Evolutionary conservation across 768 basidiomycete species (phyloP).

Genomic region (Coprinopsis strossmayeri): DNA sequence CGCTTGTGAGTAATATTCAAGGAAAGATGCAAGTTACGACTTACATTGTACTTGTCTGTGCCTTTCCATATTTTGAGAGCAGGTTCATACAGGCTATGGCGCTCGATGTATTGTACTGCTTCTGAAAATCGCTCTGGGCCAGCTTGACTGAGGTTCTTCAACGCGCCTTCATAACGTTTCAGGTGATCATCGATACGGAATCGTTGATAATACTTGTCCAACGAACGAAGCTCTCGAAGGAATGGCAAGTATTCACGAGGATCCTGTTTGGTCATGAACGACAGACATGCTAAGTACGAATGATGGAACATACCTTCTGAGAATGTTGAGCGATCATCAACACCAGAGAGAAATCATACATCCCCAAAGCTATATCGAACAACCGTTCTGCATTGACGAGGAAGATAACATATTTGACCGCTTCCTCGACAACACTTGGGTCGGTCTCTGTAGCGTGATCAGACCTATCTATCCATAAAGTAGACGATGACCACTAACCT

Average conservation of each 20-base stretch:
- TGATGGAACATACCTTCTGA: constrained; percentile 62
- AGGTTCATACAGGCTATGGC: constrained; percentile 64
- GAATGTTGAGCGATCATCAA: constrained; percentile 95
- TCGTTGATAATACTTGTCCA: constrained; percentile 77
- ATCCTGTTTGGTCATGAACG: constrained; percentile 50
- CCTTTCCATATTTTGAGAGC: constrained; percentile 73
- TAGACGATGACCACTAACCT: constrained; percentile 37
- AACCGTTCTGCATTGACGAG: constrained; percentile 87
- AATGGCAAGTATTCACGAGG: constrained; percentile 97
- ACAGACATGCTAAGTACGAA: constrained; percentile 1
- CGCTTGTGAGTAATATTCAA: constrained; percentile 3
- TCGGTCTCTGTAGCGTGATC: constrained; percentile 35
- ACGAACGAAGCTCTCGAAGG: constrained; percentile 77
- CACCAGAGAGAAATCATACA: constrained; percentile 97
- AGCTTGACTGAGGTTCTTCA: constrained; percentile 66
- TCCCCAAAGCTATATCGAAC: constrained; percentile 93
- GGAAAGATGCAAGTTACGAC: constrained; percentile 12
- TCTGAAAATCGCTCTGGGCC: constrained; percentile 72
- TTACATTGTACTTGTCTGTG: constrained; percentile 57
- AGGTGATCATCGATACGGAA: constrained; percentile 94
- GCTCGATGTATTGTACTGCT: constrained; percentile 72
- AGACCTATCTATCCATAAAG: not conserved
- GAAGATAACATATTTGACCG: constrained; percentile 98
- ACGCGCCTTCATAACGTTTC: constrained; percentile 64
- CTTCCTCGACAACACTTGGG: constrained; percentile 83